Evolutionary conservation across 2,329 filamentous ascomycete species (phyloP).

Genomic region (Didymella pinodella): DNA sequence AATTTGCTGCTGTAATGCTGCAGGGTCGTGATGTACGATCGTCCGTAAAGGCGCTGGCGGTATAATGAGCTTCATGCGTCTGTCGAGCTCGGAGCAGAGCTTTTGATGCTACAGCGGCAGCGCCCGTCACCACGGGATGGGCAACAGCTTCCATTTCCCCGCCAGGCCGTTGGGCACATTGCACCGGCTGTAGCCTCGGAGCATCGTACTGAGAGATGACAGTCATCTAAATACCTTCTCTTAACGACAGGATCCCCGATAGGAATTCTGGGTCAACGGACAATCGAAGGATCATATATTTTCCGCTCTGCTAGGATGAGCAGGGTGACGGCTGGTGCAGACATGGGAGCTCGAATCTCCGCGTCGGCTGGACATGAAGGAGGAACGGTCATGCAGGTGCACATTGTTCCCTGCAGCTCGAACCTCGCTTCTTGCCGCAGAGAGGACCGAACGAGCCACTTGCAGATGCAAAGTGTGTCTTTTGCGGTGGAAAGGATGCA

Average conservation of each 20-base stretch:
- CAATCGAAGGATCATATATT: conserved; percentile 16
- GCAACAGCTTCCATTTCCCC: conserved; percentile 26
- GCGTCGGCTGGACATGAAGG: conserved; percentile 20
- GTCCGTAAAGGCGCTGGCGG: conserved; percentile 8
- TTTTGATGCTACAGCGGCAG: conserved; percentile 30
- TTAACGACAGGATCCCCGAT: conserved; percentile 48
- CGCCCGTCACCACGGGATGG: conserved; percentile 28
- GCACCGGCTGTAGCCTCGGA: conserved; percentile 34
- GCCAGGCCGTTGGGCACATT: conserved; percentile 31
- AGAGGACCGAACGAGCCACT: conserved; percentile 15
- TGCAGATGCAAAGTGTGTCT: conserved; percentile 7
- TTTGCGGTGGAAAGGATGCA: conserved; percentile 9
- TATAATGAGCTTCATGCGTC: conserved; percentile 4
- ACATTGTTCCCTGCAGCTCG: conserved; percentile 27
- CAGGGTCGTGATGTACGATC: conserved; percentile 6
- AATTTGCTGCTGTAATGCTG: conserved; percentile 11
- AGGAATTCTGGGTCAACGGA: conserved; percentile 42
- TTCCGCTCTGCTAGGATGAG: conserved; percentile 18
- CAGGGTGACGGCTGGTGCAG: conserved; percentile 32
- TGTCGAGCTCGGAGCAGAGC: conserved; percentile 12
- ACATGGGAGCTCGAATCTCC: conserved; percentile 13
- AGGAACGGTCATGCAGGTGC: conserved; percentile 40
- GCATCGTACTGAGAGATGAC: conserved; percentile 43
- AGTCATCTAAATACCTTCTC: conserved; percentile 43
- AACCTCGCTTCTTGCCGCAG: conserved; percentile 35